Evolutionary conservation across 176 grass and related monocot genomes (phyloP), one percentile per base, ranked within the genome.

Genomic region (Tuctoria greenei): DNA sequence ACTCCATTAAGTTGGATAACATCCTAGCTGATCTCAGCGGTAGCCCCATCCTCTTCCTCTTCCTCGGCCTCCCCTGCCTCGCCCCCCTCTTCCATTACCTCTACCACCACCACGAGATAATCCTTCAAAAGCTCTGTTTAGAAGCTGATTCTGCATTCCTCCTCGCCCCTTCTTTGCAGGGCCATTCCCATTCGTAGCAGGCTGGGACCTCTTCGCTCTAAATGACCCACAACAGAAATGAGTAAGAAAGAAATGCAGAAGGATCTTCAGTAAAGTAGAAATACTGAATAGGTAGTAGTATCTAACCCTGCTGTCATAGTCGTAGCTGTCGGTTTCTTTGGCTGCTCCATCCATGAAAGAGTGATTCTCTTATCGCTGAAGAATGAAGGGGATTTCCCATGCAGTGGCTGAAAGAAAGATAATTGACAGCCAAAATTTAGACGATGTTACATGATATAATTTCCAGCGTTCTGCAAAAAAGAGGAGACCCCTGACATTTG

Each of bases 41-140:
- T 88, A 95, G 78, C 92, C 83, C 77, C 95, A 88, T 54, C 88
- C 95, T 83, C 89, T 88, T 72, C 96, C 96, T 61, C 89, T 88
- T 72, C 96, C 96, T 61, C 86, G 71, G 13, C 87, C 78, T 78
- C 84, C 91, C 68, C 89, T 67, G 70, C 89, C 89, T 61, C 88
- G 69, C n/a, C 88, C 91, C n/a, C 88, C 91, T 80, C 89, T 88
- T 78, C 85, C 87, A 79, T 50, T 85, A 75, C 82, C 70, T 84
- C 91, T 83, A 73, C 91, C 91, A 67, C 95, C 91, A 66, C 86
- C 89, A 79, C 74, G 80, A 31, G 89, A 83, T 23, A 99, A 81
- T 71, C 87, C 92, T 86, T 95, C 91, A 79, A 99, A 92, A 77
- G 96, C 96, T 86, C 87, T 92, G 77, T 90, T 92, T 66, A 95